These are phyloP conservation scores for Moesziomyces sp. DNA, from an alignment of 1,284 basidiomycete genomes.

Conservation along the genomic window DNA sequence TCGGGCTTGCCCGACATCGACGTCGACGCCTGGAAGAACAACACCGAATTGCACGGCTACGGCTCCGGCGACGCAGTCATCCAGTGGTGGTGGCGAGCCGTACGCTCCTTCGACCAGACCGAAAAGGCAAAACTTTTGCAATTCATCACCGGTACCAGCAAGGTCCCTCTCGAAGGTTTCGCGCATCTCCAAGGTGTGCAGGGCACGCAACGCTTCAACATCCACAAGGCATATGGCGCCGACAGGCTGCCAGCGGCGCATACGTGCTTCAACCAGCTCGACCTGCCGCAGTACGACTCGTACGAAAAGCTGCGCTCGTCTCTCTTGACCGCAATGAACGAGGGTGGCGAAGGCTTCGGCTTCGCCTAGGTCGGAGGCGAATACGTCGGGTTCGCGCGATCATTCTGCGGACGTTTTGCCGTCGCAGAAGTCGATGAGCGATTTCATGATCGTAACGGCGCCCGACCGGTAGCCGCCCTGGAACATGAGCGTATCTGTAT, in stretches of 20 bases:
- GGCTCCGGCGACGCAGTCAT: conserved; percentile 83
- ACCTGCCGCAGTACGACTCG: conserved; percentile 66
- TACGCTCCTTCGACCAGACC: conserved; percentile 96
- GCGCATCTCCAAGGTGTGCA: conserved; percentile 91
- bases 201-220: conserved; percentile 94
- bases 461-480: conserved; percentile 37
- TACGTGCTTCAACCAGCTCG: conserved; percentile 75
- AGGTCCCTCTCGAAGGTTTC: conserved; percentile 93
- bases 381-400: not conserved
- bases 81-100: conserved; percentile 98
- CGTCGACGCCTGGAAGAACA: conserved; percentile 96
- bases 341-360: conserved; percentile 67
- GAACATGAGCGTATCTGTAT: conserved; percentile 42
- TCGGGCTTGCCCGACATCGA: conserved; percentile 98
- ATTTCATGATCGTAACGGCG: conserved; percentile 42
- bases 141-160: conserved; percentile 91
- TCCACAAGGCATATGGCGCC: conserved; percentile 90
- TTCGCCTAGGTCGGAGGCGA: conserved; percentile 46
- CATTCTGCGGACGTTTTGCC: conserved; percentile 4
- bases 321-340: conserved; percentile 63
- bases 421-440: conserved; percentile 31
- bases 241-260: conserved; percentile 89
- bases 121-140: conserved; percentile 87
- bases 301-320: conserved; percentile 58
- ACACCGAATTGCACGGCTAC: conserved; percentile 90